Evolutionary conservation across 1,139 yeast species (phyloP).

Genomic region (Kurtzmaniella quercitrusa): DNA sequence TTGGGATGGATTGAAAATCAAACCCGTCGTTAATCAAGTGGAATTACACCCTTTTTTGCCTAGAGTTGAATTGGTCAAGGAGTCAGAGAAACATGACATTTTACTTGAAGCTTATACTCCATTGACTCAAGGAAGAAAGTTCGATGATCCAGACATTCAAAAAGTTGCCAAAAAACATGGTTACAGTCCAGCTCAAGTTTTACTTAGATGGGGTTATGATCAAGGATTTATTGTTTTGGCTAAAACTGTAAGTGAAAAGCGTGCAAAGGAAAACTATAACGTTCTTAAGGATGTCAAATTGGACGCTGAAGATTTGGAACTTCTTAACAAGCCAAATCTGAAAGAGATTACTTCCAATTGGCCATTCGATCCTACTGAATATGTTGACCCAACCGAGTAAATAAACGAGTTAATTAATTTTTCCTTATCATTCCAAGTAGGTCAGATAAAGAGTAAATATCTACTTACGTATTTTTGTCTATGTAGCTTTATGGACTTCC

Average conservation of each 20-base stretch:
- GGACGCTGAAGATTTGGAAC: constrained; percentile 4
- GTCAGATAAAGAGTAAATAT: no score
- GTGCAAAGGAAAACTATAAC: constrained; percentile 3
- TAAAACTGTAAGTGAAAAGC: constrained; percentile 20
- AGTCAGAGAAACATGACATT: constrained; percentile 33
- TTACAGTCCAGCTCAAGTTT: constrained; percentile 27
- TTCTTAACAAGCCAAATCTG: not conserved
- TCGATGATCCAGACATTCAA: constrained; percentile 16
- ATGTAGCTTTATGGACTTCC: no score
- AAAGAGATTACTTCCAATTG: not conserved
- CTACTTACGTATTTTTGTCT: no score
- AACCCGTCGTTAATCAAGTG: constrained; percentile 61
- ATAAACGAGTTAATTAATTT: no score
- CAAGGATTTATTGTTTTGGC: constrained; percentile 43
- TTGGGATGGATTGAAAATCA: constrained; percentile 49
- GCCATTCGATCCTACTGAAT: constrained; percentile 1
- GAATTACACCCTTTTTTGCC: constrained; percentile 77
- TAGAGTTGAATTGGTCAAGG: constrained; percentile 57
- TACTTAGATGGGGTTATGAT: constrained; percentile 34
- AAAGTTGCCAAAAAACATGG: constrained; percentile 21
- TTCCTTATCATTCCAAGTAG: no score
- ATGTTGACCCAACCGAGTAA: not conserved
- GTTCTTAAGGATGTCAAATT: constrained; percentile 10
- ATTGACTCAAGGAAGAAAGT: constrained; percentile 32
- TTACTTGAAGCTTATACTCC: constrained; percentile 37